These are phyloP conservation scores for Colletotrichum sojae DNA, from an alignment of 2,329 filamentous ascomycete species.

Conservation along the genomic window DNA sequence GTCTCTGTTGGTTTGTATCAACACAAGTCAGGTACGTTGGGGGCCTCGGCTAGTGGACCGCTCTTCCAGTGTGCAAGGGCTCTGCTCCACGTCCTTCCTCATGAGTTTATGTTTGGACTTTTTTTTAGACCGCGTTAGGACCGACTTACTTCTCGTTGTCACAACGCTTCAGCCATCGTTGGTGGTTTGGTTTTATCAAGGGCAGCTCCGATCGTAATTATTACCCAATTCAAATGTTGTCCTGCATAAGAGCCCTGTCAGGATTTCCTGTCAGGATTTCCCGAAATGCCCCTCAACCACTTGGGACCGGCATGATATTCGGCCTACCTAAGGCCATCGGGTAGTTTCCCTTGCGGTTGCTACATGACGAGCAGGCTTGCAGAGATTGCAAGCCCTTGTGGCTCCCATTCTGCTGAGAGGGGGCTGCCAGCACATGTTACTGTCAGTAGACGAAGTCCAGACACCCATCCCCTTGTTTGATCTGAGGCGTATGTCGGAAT, in stretches of 20 bases:
- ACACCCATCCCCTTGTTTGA: neutral
- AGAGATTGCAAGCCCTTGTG: slow-evolving; percentile 5
- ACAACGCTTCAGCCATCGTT: too few relatives aligned
- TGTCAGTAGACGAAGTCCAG: neutral
- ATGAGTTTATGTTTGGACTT: neutral
- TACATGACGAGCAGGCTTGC: slow-evolving; percentile 8
- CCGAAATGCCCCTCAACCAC: neutral
- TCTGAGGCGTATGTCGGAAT: slow-evolving; percentile 10
- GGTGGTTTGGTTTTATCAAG: too few relatives aligned
- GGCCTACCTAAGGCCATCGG: slow-evolving; percentile 1
- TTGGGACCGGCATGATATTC: slow-evolving; percentile 9
- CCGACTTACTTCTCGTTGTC: neutral
- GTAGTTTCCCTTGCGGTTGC: slow-evolving; percentile 20
- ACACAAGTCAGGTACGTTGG: neutral
- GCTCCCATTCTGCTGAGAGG: slow-evolving; percentile 19
- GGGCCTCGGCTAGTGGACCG: slow-evolving; percentile 33
- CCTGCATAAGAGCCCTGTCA: neutral
- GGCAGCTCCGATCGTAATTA: too few relatives aligned
- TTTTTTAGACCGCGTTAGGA: neutral
- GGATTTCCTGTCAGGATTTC: slow-evolving; percentile 2
- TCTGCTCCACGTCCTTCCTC: neutral
- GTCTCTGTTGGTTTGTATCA: neutral
- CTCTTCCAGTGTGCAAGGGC: slow-evolving; percentile 16
- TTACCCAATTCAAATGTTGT: too few relatives aligned
- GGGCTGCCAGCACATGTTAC: too few relatives aligned